phyloP scores from a whole-genome alignment of 345 rosid species.

The Cardamine chenopodiifolia region DNA sequence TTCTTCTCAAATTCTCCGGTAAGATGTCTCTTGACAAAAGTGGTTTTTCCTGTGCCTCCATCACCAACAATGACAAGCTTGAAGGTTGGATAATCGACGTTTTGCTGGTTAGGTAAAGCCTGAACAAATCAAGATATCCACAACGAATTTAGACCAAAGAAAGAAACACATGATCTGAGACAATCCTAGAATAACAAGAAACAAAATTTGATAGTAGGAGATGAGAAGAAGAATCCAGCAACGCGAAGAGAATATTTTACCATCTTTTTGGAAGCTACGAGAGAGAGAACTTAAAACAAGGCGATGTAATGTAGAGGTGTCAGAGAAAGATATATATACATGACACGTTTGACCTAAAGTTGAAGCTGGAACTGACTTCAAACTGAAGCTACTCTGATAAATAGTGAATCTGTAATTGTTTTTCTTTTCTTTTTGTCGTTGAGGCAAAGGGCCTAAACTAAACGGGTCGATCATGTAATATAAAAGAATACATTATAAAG shows the following conservation, averaged over 20 bases:
- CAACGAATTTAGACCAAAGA: background rate
- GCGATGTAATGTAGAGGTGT: background rate
- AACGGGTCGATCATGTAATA: no score
- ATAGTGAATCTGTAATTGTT: no score
- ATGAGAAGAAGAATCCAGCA: no score
- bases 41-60: background rate
- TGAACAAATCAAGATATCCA: background rate
- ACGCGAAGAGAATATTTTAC: background rate
- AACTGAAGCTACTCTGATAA: no score
- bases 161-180: background rate
- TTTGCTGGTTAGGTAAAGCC: conserved; percentile 12
- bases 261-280: background rate
- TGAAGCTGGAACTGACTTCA: no score
- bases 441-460: no score
- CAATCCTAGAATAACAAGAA: no score
- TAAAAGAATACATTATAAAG: no score
- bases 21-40: background rate
- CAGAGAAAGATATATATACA: background rate
- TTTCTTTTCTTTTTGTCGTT: no score
- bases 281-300: background rate
- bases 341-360: background rate
- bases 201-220: no score
- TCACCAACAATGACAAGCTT: conserved; percentile 12
- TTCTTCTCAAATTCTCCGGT: background rate
- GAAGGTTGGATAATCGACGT: background rate